Evolutionary conservation across 2,329 filamentous ascomycete genomes (phyloP).

Genomic region (Reticulascus tulasneorum): DNA sequence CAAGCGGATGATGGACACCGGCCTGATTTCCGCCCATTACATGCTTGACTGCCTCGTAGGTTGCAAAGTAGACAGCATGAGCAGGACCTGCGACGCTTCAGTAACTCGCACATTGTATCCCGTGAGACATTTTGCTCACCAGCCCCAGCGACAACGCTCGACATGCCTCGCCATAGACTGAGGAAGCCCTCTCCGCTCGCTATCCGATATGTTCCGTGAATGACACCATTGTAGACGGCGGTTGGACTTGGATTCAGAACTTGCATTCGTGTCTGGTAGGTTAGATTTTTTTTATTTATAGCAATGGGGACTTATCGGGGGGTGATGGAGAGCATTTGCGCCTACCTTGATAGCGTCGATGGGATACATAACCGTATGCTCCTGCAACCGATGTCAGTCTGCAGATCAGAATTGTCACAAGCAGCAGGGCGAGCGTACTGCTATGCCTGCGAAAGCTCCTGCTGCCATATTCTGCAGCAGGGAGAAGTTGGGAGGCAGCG

Average conservation of each 20-base stretch:
- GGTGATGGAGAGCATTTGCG: too few relatives aligned
- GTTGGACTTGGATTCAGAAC: constrained; percentile 79
- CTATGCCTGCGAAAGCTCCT: constrained; percentile 94
- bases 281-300: constrained; percentile 12
- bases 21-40: constrained; percentile 86
- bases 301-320: background rate
- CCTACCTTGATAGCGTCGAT: constrained; percentile 93
- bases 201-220: constrained; percentile 90
- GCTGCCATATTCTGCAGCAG: constrained; percentile 92
- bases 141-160: constrained; percentile 91
- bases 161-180: constrained; percentile 93
- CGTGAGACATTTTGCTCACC: constrained; percentile 50
- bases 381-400: constrained; percentile 47
- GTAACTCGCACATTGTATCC: background rate
- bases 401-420: background rate
- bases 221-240: constrained; percentile 82
- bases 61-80: constrained; percentile 97
- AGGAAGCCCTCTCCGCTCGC: constrained; percentile 83
- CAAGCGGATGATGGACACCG: constrained; percentile 85
- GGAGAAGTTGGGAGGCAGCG: constrained; percentile 89
- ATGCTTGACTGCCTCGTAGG: constrained; percentile 96
- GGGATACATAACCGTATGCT: constrained; percentile 98
- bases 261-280: constrained; percentile 87
- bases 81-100: constrained; percentile 67
- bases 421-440: constrained; percentile 52